Base-by-base conservation (phyloP, 2,329 filamentous ascomycete species). In the Arthroderma sp. region DNA sequence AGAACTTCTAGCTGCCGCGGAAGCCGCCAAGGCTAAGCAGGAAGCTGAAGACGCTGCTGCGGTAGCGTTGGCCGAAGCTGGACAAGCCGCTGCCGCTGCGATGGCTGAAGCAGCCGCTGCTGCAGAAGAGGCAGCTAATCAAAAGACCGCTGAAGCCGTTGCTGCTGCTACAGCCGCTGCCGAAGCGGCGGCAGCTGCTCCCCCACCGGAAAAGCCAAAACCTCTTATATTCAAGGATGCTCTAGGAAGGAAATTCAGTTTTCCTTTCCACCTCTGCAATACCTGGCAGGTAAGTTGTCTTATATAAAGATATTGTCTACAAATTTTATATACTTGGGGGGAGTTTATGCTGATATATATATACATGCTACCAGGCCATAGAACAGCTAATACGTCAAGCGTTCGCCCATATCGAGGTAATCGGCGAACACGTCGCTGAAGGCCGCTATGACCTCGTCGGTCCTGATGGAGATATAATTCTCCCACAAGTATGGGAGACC, bases 221-320 rank as follows among this genome's bases (percentile, higher is more conserved):
- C 85, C 84, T 2, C 85, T 94, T 61, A 81, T 81, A 53, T 94
- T 94, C 68, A 93, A 93, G 64, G 88, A 95, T 60, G 87, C 87
- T 1, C 79, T 95, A 10, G 85, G 85, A 30, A 76, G 88, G 52
- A 94, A 93, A 62, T 95, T 93, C 61, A 91, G 79, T 64, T 94
- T 95, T 57, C 88, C 88, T 1, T 94, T 81, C 65, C 78, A 88
- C 50, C 63, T 93, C 29, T 94, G 87, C 63, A 78, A 80, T 56
- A 91, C 81, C 2, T 93, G 86, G 86, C 69, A 72, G 68, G 84
- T 88, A 77, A 60, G 77, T 74, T 47, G 22, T 38, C 38, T 36
- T 37, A 39, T 34, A 10, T 27, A 22, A 22, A 22, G 15, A 22
- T 22, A 22, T 22, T 22, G 11, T 11, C 32, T 34, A 34, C 32